Conservation (phyloP, 345 rosid genomes). For the Populus deltoides region DNA sequence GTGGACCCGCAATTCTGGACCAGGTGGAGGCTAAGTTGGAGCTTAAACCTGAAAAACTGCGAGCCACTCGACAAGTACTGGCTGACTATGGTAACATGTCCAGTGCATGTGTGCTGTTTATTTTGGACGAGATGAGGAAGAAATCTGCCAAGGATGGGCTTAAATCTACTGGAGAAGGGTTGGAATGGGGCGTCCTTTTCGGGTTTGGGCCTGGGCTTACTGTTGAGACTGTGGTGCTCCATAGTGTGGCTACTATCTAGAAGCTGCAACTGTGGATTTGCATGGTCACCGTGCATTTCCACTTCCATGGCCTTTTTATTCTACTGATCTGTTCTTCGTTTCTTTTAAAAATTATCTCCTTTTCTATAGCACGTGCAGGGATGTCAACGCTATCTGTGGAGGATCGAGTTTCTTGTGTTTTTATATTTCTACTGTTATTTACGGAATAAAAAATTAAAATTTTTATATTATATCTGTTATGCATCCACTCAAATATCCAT, state of each 20-base stretch:
- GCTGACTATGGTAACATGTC: constrained; percentile 82
- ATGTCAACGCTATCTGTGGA: too few relatives aligned
- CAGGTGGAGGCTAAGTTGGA: constrained; percentile 57
- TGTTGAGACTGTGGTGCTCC: constrained; percentile 75
- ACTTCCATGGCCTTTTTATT: not conserved
- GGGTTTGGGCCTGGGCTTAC: constrained; percentile 90
- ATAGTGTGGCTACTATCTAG: constrained; percentile 17
- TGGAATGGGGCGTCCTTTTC: constrained; percentile 84
- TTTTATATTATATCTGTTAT: too few relatives aligned
- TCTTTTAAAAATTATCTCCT: not conserved
- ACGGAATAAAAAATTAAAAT: too few relatives aligned
- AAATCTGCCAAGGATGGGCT: constrained; percentile 50
- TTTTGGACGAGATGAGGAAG: constrained; percentile 72
- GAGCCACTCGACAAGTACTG: constrained; percentile 57
- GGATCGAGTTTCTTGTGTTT: too few relatives aligned
- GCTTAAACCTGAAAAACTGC: constrained; percentile 49
- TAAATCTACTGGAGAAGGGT: constrained; percentile 68
- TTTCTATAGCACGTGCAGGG: not conserved
- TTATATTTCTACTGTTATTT: too few relatives aligned
- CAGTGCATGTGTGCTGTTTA: constrained; percentile 73
- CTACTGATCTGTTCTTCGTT: not conserved
- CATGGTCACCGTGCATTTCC: not conserved
- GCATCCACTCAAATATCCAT: too few relatives aligned
- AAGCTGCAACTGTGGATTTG: not conserved
- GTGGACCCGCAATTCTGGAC: constrained; percentile 68